phyloP scores from a whole-genome alignment of 345 rosid genomes.

The Hibiscus tridactylites region DNA sequence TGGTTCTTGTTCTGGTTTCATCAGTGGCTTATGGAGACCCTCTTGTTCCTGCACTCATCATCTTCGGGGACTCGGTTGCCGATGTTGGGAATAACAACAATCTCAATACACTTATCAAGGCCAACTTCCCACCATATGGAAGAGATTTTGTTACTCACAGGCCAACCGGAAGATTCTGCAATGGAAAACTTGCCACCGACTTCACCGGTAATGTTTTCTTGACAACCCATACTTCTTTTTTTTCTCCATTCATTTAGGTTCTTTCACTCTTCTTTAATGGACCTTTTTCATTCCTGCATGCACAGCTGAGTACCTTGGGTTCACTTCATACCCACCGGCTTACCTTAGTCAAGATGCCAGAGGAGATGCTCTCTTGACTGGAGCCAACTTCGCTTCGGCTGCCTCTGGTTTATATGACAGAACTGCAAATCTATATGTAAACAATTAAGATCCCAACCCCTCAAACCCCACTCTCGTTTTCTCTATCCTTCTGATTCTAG shows the following conservation, averaged over 20 bases:
- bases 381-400: constrained; percentile 87
- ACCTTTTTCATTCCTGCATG: constrained; percentile 4
- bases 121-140: constrained; percentile 91
- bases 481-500: not conserved
- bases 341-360: constrained; percentile 64
- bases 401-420: constrained; percentile 69
- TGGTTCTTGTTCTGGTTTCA: constrained; percentile 22
- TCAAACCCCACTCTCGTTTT: not conserved
- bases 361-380: constrained; percentile 45
- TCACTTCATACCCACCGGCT: constrained; percentile 71
- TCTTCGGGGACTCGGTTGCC: constrained; percentile 84
- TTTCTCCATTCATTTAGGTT: not conserved
- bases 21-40: constrained; percentile 40
- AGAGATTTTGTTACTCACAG: constrained; percentile 62
- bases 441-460: not conserved
- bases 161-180: constrained; percentile 90
- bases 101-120: constrained; percentile 49
- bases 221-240: constrained; percentile 3
- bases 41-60: constrained; percentile 68
- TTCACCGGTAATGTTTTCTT: constrained; percentile 44
- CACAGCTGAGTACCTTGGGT: constrained; percentile 82
- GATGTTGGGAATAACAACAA: constrained; percentile 90
- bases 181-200: constrained; percentile 78
- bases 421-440: constrained; percentile 66
- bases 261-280: not conserved